Conservation (phyloP, 495 filamentous ascomycete species). For the Penicillium subrubescens region DNA sequence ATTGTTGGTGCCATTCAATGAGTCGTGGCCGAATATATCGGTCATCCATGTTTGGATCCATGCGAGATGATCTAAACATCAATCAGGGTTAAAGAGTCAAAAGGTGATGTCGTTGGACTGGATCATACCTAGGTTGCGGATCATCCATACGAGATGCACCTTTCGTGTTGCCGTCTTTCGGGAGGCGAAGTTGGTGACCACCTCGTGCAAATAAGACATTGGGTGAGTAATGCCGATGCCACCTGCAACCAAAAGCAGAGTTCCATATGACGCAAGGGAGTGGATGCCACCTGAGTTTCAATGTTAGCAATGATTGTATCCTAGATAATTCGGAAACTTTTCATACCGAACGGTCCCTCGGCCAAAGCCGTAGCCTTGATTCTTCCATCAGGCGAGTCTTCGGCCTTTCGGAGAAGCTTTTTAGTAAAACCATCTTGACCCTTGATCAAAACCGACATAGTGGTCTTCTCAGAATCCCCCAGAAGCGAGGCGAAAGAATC, state of each 20-base stretch:
- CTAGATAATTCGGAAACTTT: neutral
- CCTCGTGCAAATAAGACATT: conserved; percentile 54
- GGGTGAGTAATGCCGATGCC: conserved; percentile 64
- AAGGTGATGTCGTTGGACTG: neutral
- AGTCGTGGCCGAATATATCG: conserved; percentile 39
- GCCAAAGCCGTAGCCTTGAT: conserved; percentile 51
- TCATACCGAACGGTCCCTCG: conserved; percentile 59
- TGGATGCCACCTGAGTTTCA: conserved; percentile 45
- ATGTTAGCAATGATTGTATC: neutral
- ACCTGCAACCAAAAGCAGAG: conserved; percentile 56
- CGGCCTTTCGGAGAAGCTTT: conserved; percentile 49
- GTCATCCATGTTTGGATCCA: conserved; percentile 52
- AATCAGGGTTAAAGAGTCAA: neutral
- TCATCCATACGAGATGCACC: conserved; percentile 43
- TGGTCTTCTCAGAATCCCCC: conserved; percentile 34
- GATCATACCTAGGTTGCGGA: conserved; percentile 40
- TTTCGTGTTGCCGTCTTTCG: conserved; percentile 47
- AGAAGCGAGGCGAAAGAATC: conserved; percentile 40
- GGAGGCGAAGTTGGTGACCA: conserved; percentile 43
- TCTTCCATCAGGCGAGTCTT: conserved; percentile 37
- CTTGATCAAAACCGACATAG: conserved; percentile 56
- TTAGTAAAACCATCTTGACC: conserved; percentile 57
- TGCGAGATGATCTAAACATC: conserved; percentile 38
- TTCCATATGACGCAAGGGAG: conserved; percentile 54
- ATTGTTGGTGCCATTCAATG: conserved; percentile 23